phyloP scores from a whole-genome alignment of 192 early-diverging fungal species.

The Allomyces macrogynus region DNA sequence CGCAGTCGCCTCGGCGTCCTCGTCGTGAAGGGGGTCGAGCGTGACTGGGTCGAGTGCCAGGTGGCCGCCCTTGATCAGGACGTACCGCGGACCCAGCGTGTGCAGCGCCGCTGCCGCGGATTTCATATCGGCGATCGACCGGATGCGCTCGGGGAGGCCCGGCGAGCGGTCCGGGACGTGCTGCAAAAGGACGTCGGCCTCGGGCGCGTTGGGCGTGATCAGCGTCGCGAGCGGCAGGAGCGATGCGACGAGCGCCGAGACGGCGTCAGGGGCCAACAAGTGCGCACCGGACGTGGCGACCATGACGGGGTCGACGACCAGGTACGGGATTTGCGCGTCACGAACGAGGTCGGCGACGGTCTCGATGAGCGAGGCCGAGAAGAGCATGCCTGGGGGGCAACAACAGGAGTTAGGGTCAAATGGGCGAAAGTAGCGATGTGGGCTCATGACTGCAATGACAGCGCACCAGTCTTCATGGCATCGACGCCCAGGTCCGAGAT shows the following conservation, averaged over 20 bases:
- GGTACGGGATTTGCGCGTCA: constrained; percentile 8
- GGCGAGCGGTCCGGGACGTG: constrained; percentile 3
- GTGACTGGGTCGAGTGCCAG: constrained; percentile 17
- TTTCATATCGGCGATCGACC: constrained; percentile 36
- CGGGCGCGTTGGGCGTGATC: constrained; percentile 68
- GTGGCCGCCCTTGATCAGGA: constrained; percentile 72
- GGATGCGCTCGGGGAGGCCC: constrained; percentile 13
- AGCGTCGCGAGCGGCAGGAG: constrained; percentile 51
- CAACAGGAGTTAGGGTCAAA: background rate
- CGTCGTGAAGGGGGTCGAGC: background rate
- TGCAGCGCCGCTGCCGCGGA: constrained; percentile 31
- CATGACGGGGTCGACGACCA: constrained; percentile 80
- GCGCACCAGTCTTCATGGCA: constrained; percentile 47
- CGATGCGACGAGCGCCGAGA: constrained; percentile 22
- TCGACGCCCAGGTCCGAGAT: constrained; percentile 52
- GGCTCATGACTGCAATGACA: too few relatives aligned
- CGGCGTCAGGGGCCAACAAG: constrained; percentile 37
- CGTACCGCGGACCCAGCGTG: constrained; percentile 26
- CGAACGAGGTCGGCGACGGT: constrained; percentile 27
- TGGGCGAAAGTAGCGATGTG: background rate
- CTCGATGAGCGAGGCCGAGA: constrained; percentile 36
- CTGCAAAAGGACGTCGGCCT: constrained; percentile 43
- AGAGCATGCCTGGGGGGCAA: constrained; percentile 37
- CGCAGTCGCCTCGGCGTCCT: background rate
- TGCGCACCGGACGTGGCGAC: constrained; percentile 47